Evolutionary conservation across 352 stramenopile genomes (phyloP).

Genomic region (Globisporangium cylindrosporum): DNA sequence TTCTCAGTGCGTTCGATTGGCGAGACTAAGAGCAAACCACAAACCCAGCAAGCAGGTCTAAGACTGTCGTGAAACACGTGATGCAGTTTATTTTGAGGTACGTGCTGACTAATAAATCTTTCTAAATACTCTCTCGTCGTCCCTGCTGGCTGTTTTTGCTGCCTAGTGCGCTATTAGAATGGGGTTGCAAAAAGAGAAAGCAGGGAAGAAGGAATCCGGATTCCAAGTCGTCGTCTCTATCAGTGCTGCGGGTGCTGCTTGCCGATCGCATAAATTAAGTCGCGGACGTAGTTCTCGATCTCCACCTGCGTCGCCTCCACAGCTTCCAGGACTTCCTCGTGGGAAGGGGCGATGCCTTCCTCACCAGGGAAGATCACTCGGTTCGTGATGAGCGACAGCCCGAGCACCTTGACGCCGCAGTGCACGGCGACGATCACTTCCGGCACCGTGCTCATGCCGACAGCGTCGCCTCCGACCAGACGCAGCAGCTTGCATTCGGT

Average conservation of each 20-base stretch:
- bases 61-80: background rate
- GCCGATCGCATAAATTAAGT: conserved; percentile 47
- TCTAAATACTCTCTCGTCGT: conserved; percentile 17
- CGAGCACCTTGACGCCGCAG: conserved; percentile 93
- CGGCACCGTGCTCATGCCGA: conserved; percentile 96
- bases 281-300: conserved; percentile 47
- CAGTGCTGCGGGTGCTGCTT: conserved; percentile 32
- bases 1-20: background rate
- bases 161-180: conserved; percentile 11
- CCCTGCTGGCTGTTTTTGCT: conserved; percentile 5
- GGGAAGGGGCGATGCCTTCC: conserved; percentile 77
- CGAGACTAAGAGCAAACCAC: background rate
- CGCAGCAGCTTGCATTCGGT: conserved; percentile 93
- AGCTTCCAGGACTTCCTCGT: conserved; percentile 93
- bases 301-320: conserved; percentile 65
- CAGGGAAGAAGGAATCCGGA: background rate
- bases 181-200: background rate
- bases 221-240: conserved; percentile 3
- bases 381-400: conserved; percentile 97
- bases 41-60: background rate
- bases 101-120: conserved; percentile 17
- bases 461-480: conserved; percentile 89
- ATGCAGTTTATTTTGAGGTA: conserved; percentile 7
- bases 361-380: conserved; percentile 84
- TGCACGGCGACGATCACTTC: conserved; percentile 96